Evolutionary conservation across 345 rosid species (phyloP), one percentile per base, ranked within the genome.

Genomic region (Brassica juncea): DNA sequence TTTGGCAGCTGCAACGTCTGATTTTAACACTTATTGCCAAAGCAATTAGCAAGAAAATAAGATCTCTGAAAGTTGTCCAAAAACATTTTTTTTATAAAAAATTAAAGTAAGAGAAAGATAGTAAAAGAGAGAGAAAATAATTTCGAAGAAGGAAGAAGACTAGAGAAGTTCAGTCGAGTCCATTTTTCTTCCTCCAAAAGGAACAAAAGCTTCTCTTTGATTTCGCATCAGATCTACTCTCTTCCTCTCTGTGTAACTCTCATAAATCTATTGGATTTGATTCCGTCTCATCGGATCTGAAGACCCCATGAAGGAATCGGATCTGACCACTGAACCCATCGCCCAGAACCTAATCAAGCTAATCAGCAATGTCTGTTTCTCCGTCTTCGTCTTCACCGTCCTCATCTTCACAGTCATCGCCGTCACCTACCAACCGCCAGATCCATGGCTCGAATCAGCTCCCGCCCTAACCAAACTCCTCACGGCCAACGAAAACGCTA

Each of bases 361-460:
- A 42, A 95, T 91, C 60, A 91, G 92, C 87, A 95, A 91, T 83
- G 84, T 93, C 32, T 93, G 99, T 68, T 93, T 95, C 89, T 93
- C 99, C n/a, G 90, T 85, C 15, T 94, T 94, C 67, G 97, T 94
- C 11, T 85, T 94, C 89, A 76, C 90, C 6, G 98, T 95, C 57
- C 85, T 95, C 63, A 86, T 91, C 4, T 86, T 95, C 77, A 90
- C 94, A 2, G 92, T 87, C 55, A 86, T 93, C 73, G 98, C 98
- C 73, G 85, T 91, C 82, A 93, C 98, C 16, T 93, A 93, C 82
- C 96, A 93, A 77, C 99, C 99, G 3, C 97, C 94, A 72, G 97
- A 93, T 87, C 97, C 98, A 81, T 93, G 97, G 96, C 92, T 95
- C 32, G 90, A 95, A 71, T 90, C 98, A 5, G 96, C 98, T 73